Percentiles rank a stretch among this genome's conserved stretches.
phyloP scores from a whole-genome alignment of 116 monocot species.

The Dioscorea cayenensis region DNA sequence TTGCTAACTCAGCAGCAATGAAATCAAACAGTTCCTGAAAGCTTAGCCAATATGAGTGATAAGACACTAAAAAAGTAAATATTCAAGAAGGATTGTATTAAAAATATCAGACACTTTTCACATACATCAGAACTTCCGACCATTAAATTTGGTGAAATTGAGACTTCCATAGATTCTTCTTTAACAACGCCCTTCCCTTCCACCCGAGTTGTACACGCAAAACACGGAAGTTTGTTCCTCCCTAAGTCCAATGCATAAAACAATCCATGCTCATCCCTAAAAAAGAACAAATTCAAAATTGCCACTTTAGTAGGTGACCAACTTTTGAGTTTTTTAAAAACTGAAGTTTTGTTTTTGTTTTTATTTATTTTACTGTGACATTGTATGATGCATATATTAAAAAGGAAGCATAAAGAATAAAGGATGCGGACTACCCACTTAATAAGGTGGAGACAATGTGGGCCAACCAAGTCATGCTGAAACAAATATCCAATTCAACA shows the following conservation, averaged over 20 bases:
- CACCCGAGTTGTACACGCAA: conserved; percentile 61
- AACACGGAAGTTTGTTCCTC: conserved; percentile 79
- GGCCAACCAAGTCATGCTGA: too few relatives aligned
- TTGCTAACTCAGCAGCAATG: conserved; percentile 52
- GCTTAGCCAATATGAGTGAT: too few relatives aligned
- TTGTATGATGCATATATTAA: too few relatives aligned
- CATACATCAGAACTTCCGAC: conserved; percentile 61
- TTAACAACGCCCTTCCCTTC: conserved; percentile 45
- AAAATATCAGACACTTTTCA: background rate
- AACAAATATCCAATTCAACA: too few relatives aligned
- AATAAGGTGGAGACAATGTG: too few relatives aligned
- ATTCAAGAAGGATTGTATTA: background rate
- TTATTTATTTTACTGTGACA: too few relatives aligned
- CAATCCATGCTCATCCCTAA: conserved; percentile 60
- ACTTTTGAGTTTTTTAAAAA: too few relatives aligned
- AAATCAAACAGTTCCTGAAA: conserved; percentile 85
- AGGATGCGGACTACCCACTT: too few relatives aligned
- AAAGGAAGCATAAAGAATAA: too few relatives aligned
- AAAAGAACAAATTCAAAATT: too few relatives aligned
- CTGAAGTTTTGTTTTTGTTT: too few relatives aligned
- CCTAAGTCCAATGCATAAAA: conserved; percentile 84
- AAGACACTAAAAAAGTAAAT: conserved; percentile 7
- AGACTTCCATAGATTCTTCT: conserved; percentile 57
- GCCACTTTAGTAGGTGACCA: too few relatives aligned
- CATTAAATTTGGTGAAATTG: conserved; percentile 71